These are phyloP conservation scores for Fusarium gaditjirri DNA, from an alignment of 2,329 filamentous ascomycete genomes.

Conservation along the genomic window DNA sequence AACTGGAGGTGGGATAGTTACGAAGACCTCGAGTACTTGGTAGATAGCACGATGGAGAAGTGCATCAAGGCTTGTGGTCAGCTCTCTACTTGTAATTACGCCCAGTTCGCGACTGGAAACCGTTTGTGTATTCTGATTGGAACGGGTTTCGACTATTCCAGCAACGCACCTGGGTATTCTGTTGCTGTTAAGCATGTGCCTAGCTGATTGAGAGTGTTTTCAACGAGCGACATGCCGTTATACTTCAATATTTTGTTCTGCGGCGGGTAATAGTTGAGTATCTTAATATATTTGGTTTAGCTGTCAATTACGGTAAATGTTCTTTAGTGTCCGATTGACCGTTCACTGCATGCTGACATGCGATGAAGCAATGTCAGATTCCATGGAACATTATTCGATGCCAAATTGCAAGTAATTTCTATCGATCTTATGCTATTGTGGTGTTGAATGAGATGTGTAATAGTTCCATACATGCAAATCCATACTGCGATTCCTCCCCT, in stretches of 20 bases:
- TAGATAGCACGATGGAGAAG: background rate
- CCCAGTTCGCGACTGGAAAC: background rate
- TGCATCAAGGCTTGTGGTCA: background rate
- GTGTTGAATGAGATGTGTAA: background rate
- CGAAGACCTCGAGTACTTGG: background rate
- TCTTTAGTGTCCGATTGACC: rapidly evolving
- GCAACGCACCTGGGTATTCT: background rate
- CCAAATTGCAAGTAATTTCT: rapidly evolving
- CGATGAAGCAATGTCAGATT: background rate
- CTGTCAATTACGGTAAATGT: background rate
- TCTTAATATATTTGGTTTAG: background rate
- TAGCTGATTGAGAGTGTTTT: rapidly evolving
- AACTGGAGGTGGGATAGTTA: background rate
- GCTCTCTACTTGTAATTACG: background rate
- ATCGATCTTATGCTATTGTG: rapidly evolving
- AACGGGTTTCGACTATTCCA: background rate
- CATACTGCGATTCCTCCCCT: background rate
- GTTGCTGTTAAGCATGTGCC: background rate
- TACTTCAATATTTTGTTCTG: background rate
- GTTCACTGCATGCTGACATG: background rate
- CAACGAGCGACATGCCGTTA: rapidly evolving
- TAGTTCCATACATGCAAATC: background rate
- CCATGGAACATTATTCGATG: too few species aligned
- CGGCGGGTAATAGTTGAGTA: background rate
- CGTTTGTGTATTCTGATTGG: background rate